These are phyloP conservation scores for Mycena pura DNA, from an alignment of 768 basidiomycete genomes.

Conservation along the genomic window DNA sequence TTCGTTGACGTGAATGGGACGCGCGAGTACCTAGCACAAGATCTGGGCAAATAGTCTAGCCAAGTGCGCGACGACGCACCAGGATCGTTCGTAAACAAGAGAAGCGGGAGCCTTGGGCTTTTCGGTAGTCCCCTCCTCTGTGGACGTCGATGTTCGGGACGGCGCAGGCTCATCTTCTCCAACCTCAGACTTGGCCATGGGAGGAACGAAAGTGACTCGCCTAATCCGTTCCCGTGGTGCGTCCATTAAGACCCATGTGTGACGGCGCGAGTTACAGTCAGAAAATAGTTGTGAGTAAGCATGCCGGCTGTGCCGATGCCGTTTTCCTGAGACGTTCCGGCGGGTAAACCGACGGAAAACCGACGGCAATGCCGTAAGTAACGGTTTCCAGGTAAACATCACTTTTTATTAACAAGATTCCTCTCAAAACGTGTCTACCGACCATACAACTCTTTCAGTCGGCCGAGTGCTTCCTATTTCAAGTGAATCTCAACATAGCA, in stretches of 20 bases:
- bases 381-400: too few relatives aligned
- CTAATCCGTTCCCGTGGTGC: too few relatives aligned
- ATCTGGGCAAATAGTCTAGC: not conserved
- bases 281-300: not conserved
- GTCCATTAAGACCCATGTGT: too few relatives aligned
- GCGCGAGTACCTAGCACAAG: conserved; percentile 37
- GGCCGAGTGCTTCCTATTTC: conserved; percentile 14
- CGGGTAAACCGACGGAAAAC: too few relatives aligned
- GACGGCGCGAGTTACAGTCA: too few relatives aligned
- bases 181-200: conserved; percentile 23
- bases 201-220: not conserved
- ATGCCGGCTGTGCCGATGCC: conserved; percentile 9
- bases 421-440: too few relatives aligned
- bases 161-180: conserved; percentile 7
- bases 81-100: conserved; percentile 14
- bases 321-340: too few relatives aligned
- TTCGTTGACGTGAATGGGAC: conserved; percentile 50
- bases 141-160: conserved; percentile 18
- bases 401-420: too few relatives aligned
- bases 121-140: conserved; percentile 12
- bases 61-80: conserved; percentile 1
- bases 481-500: not conserved
- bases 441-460: conserved; percentile 22
- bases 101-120: conserved; percentile 7
- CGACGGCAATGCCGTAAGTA: too few relatives aligned